Evolutionary conservation across 257 asterid species (phyloP), one percentile per base, ranked within the genome.

Genomic region (Parsonsia alboflavescens): DNA sequence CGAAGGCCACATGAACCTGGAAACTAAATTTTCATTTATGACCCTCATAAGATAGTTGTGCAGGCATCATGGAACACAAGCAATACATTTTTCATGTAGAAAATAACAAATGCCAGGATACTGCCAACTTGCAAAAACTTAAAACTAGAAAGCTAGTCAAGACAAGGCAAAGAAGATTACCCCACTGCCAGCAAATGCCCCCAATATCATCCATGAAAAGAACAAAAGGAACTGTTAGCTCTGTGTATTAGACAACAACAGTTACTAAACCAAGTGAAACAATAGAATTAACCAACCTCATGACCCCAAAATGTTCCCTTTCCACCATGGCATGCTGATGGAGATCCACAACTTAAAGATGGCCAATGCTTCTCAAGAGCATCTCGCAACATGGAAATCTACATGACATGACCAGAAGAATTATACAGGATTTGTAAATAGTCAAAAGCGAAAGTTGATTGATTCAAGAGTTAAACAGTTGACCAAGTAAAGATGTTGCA

Each of bases 221-320:
- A 75, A 78, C 68, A 83, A 28, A 69, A 82, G 73, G 59, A 81
- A 66, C 26, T 15, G 84, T 90, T 79, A 91, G 96, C 82, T 79
- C 45, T 77, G 58, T 48, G 76, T 54, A 74, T 64, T 71, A 57
- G 68, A 52, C 72, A 80, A 75, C 10, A n/a, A 71, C 42, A 52
- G 78, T 56, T 72, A 77, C 67, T 69, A 30, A 33, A 66, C 24
- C 7, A 65, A 48, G 70, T 42, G 46, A 21, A n/a, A 63, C 56
- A 52, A 71, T 75, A 52, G 30, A 76, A 76, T 54, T 48, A 62
- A 74, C 79, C 54, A 19, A 91, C 98, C 98, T 93, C 98, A 77
- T 93, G 98, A 79, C 85, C 98, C 98, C 98, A 93, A 82, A 93
- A 91, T 69, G 87, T 36, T 82, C 98, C 98, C 76, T 79, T 89